Conservation (phyloP, 306 rosid genomes). For the Arachis hypogaea region DNA sequence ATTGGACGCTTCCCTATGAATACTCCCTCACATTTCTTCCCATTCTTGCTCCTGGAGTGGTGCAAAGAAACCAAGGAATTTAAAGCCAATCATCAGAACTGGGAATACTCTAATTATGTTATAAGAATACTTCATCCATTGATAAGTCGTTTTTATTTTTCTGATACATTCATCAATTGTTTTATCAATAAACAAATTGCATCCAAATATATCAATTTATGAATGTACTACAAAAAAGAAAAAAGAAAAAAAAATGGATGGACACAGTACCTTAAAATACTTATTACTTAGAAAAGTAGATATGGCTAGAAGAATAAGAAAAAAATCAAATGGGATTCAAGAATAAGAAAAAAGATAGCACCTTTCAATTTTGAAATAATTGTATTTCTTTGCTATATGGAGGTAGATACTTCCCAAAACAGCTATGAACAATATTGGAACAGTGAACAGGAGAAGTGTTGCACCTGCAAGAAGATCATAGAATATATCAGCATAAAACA, state of each 20-base stretch:
- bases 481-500: neutral
- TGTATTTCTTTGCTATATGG: constrained; percentile 49
- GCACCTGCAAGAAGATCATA: constrained; percentile 44
- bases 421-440: constrained; percentile 63
- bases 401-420: constrained; percentile 57
- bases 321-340: neutral
- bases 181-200: too few species aligned
- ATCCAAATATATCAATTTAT: too few species aligned
- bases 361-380: constrained; percentile 34
- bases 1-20: constrained; percentile 50
- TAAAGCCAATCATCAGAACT: neutral
- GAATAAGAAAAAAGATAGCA: constrained; percentile 1
- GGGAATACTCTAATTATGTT: neutral
- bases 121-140: too few species aligned
- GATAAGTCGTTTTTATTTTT: too few species aligned
- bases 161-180: too few species aligned
- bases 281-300: neutral
- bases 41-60: constrained; percentile 12
- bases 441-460: constrained; percentile 52
- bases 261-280: too few species aligned
- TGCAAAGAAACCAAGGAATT: constrained; percentile 1
- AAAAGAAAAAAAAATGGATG: too few species aligned
- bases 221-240: too few species aligned
- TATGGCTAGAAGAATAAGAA: neutral
- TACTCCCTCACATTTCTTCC: constrained; percentile 27